Conservation (phyloP, 225 moss, liverwort and hornwort genomes). For the Neckera pumila region DNA sequence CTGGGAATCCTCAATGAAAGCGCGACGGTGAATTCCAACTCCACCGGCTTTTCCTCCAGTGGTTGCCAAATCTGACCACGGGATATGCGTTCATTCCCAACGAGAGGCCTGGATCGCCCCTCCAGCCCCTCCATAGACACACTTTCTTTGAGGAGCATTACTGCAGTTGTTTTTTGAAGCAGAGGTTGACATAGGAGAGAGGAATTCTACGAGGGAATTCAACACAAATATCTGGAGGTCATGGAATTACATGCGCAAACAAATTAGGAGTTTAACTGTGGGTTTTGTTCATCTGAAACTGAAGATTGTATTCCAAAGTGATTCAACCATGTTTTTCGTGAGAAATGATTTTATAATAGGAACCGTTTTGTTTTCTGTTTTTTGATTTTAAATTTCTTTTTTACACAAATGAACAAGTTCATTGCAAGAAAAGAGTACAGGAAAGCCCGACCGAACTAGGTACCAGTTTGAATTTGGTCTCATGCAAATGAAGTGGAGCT, state of each 20-base stretch:
- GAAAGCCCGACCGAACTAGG: not conserved
- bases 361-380: not conserved
- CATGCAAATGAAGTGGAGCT: not conserved
- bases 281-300: not conserved
- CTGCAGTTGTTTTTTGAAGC: not conserved
- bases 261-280: not conserved
- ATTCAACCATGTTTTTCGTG: not conserved
- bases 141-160: not conserved
- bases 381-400: rapidly evolving
- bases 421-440: not conserved
- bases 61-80: not conserved
- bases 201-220: not conserved
- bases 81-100: not conserved
- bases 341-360: not conserved
- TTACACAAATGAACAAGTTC: not conserved
- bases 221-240: not conserved
- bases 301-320: no score
- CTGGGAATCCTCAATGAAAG: not conserved
- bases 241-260: not conserved
- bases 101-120: not conserved
- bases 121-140: not conserved
- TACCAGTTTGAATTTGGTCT: not conserved
- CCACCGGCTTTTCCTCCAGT: not conserved
- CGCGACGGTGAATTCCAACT: not conserved
- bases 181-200: not conserved